phyloP scores from a whole-genome alignment of 2,329 filamentous ascomycete species.

The Aspergillus sp. region DNA sequence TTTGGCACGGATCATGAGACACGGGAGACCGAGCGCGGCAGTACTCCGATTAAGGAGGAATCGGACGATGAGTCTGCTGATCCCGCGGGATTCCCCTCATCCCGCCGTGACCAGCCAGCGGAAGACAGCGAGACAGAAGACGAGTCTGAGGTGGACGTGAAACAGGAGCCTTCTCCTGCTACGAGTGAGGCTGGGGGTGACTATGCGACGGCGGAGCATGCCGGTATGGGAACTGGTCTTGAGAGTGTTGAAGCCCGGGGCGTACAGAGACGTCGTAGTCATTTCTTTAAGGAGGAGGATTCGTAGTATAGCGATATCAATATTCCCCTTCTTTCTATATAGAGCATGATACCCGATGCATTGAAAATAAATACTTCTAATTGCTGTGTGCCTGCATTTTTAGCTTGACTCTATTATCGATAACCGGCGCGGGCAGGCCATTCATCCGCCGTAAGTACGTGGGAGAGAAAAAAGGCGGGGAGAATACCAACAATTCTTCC shows the following conservation, averaged over 20 bases:
- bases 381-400: no score
- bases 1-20: slow-evolving; percentile 20
- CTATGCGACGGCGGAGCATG: slow-evolving; percentile 14
- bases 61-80: slow-evolving; percentile 8
- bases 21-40: slow-evolving; percentile 5
- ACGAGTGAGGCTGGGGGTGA: background rate
- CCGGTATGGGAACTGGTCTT: slow-evolving; percentile 50
- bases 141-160: slow-evolving; percentile 3
- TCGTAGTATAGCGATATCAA: background rate
- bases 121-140: slow-evolving; percentile 8
- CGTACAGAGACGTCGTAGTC: slow-evolving; percentile 28
- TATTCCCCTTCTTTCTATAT: background rate
- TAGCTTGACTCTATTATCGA: background rate
- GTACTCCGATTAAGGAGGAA: slow-evolving; percentile 17
- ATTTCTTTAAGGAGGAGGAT: slow-evolving; percentile 13
- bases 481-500: background rate
- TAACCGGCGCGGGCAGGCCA: background rate
- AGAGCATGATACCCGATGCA: slow-evolving; percentile 2
- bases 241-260: slow-evolving; percentile 26
- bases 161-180: background rate
- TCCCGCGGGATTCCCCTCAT: background rate
- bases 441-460: background rate
- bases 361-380: background rate
- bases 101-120: background rate
- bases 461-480: slow-evolving; percentile 1